phyloP scores from a whole-genome alignment of 371 early-diverging fungal genomes.

The Mortierella sp. region DNA sequence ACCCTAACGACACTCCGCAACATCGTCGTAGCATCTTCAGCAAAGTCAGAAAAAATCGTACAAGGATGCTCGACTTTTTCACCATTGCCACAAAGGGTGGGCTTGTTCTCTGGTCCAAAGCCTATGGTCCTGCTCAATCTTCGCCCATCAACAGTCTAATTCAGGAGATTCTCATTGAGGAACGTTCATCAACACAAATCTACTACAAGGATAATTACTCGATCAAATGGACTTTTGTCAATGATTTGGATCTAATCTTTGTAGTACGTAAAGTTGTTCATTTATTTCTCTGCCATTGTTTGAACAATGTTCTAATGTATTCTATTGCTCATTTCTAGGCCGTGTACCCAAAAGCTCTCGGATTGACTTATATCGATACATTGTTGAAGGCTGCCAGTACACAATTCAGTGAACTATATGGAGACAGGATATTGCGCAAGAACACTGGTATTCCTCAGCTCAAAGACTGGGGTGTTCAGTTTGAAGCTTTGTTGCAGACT shows the following conservation, averaged over 20 bases:
- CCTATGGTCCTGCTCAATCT: constrained; percentile 66
- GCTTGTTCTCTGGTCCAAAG: constrained; percentile 84
- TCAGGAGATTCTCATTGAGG: constrained; percentile 84
- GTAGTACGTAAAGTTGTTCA: constrained; percentile 67
- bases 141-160: constrained; percentile 83
- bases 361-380: constrained; percentile 88
- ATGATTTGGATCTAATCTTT: constrained; percentile 90
- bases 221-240: constrained; percentile 88
- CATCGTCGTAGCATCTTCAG: not conserved
- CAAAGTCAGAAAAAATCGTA: not conserved
- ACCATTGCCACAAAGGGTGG: constrained; percentile 87
- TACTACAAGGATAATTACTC: constrained; percentile 76
- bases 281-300: constrained; percentile 1
- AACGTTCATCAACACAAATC: constrained; percentile 71
- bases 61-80: constrained; percentile 83
- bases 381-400: constrained; percentile 72
- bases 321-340: constrained; percentile 62
- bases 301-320: not conserved
- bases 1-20: not conserved
- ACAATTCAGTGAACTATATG: constrained; percentile 45
- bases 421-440: constrained; percentile 32
- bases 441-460: constrained; percentile 30
- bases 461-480: constrained; percentile 49
- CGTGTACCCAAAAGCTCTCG: constrained; percentile 92
- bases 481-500: constrained; percentile 54